Percentiles rank a stretch among this genome's conserved stretches.
Conservation (phyloP, 345 rosid species). For the Reutealis trisperma region DNA sequence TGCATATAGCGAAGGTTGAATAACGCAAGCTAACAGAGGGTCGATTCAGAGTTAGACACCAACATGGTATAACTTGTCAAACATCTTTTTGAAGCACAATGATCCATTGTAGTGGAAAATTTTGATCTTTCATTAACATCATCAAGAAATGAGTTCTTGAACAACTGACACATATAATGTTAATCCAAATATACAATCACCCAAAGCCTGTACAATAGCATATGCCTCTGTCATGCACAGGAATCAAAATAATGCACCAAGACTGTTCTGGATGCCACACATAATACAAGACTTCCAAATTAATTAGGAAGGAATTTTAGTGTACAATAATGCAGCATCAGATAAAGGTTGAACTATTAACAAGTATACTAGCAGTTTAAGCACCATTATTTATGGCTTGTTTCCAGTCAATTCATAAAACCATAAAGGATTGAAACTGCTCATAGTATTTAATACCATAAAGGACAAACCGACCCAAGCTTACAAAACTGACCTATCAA, state of each 20-base stretch:
- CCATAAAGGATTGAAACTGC: not conserved
- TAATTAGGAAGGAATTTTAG: not conserved
- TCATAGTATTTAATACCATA: not conserved
- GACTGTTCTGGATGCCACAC: not conserved
- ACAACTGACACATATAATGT: not conserved
- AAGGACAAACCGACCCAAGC: too few relatives aligned
- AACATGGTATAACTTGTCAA: conserved; percentile 91
- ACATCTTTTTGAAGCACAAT: conserved; percentile 70
- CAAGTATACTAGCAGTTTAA: not conserved
- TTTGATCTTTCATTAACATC: conserved; percentile 60
- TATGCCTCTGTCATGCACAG: not conserved
- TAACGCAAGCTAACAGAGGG: not conserved
- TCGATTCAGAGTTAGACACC: conserved; percentile 6
- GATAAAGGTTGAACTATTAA: not conserved
- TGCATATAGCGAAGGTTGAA: conserved; percentile 24
- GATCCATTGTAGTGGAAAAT: conserved; percentile 81
- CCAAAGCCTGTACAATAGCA: not conserved
- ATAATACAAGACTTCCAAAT: not conserved
- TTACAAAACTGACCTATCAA: too few relatives aligned
- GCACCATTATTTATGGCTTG: not conserved
- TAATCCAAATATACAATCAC: not conserved
- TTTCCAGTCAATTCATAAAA: not conserved
- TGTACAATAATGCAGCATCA: not conserved
- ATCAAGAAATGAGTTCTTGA: conserved; percentile 11
- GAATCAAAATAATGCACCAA: not conserved